phyloP scores from a whole-genome alignment of 495 filamentous ascomycete species.

The Pseudomonodictys pantanalensis region DNA sequence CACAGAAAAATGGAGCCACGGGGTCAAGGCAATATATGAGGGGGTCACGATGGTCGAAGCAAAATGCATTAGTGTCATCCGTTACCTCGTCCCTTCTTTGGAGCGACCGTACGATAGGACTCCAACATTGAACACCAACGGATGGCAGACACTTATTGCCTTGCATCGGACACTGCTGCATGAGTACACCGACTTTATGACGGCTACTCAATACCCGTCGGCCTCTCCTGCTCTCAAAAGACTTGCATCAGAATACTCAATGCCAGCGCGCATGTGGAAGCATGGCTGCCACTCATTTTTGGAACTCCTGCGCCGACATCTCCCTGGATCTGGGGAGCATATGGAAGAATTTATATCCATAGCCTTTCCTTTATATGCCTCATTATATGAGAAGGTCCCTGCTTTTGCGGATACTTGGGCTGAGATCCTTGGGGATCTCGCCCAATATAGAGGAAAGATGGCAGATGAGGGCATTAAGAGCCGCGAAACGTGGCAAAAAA shows the following conservation, averaged over 20 bases:
- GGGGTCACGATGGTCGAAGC: constrained; percentile 72
- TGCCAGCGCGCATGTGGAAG: constrained; percentile 78
- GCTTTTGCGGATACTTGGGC: constrained; percentile 78
- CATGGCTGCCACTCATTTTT: constrained; percentile 73
- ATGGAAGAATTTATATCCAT: constrained; percentile 76
- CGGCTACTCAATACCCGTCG: constrained; percentile 69
- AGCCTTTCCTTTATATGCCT: constrained; percentile 71
- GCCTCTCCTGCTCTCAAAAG: constrained; percentile 54
- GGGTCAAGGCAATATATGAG: constrained; percentile 67
- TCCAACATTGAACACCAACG: constrained; percentile 51
- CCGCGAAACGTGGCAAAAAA: constrained; percentile 68
- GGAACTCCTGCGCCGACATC: constrained; percentile 63
- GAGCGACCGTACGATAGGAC: constrained; percentile 4
- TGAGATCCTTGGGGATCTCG: constrained; percentile 76
- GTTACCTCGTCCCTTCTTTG: constrained; percentile 40
- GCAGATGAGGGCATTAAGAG: constrained; percentile 66
- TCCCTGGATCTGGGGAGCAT: constrained; percentile 66
- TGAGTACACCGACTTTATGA: constrained; percentile 79
- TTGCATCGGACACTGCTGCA: too few species aligned
- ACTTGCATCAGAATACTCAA: constrained; percentile 64
- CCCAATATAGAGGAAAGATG: constrained; percentile 67
- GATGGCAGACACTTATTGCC: constrained; percentile 68
- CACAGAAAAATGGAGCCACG: too few species aligned
- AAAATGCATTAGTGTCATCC: constrained; percentile 70
- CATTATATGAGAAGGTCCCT: constrained; percentile 68